These are phyloP conservation scores for Fusarium tupiense DNA, from an alignment of 2,329 filamentous ascomycete genomes.

Conservation along the genomic window DNA sequence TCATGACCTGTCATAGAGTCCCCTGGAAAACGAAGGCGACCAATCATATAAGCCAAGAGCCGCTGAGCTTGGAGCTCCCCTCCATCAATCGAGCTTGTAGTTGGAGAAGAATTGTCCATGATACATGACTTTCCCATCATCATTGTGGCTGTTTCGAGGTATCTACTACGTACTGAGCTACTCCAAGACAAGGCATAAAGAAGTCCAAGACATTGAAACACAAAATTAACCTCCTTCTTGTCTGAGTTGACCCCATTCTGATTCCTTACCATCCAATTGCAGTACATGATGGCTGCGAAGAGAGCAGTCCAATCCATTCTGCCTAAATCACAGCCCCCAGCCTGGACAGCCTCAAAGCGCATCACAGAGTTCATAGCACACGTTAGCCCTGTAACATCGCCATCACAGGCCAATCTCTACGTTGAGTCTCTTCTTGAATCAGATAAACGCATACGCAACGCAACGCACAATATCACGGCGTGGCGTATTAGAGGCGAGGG, in stretches of 20 bases:
- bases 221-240: not conserved
- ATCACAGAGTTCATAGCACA: constrained; percentile 87
- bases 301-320: constrained; percentile 22
- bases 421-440: constrained; percentile 80
- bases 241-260: not conserved
- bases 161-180: not conserved
- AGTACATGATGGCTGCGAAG: constrained; percentile 16
- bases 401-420: constrained; percentile 75
- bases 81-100: not conserved
- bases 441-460: constrained; percentile 70
- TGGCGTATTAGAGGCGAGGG: constrained; percentile 68
- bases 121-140: not conserved
- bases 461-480: constrained; percentile 34
- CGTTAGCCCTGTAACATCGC: constrained; percentile 73
- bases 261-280: not conserved
- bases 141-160: constrained; percentile 2
- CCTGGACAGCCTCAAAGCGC: constrained; percentile 79
- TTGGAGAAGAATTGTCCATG: not conserved
- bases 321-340: constrained; percentile 26
- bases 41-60: constrained; percentile 4
- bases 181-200: not conserved
- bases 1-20: constrained; percentile 18
- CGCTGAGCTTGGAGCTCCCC: constrained; percentile 10
- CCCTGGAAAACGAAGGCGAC: not conserved
- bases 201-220: not conserved